Conservation (phyloP, 176 grass and related monocot species). For the Hordeum marinum region DNA sequence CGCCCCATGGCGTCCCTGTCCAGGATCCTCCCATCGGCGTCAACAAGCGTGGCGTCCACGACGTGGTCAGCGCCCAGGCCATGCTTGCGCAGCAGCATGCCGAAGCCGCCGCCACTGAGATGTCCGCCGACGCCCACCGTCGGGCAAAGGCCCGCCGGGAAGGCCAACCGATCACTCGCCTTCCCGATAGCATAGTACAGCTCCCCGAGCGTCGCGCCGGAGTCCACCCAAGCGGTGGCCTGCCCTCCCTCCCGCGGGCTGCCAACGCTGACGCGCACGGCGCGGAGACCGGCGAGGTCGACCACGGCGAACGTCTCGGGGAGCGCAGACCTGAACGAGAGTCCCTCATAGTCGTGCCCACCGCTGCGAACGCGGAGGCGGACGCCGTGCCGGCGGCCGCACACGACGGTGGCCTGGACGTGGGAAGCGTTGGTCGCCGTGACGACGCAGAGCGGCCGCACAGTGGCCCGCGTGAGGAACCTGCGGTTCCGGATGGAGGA, state of each 20-base stretch:
- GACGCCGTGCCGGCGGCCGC: constrained; percentile 31
- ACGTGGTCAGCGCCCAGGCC: neutral
- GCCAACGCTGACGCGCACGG: neutral
- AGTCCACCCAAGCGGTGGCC: neutral
- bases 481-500: constrained; percentile 48
- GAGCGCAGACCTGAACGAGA: neutral
- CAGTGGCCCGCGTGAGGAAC: constrained; percentile 30
- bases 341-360: constrained; percentile 40
- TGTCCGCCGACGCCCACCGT: neutral
- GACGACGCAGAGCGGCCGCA: constrained; percentile 36
- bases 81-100: neutral
- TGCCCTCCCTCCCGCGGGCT: neutral
- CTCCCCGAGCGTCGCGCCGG: neutral
- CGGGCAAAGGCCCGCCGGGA: neutral
- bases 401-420: constrained; percentile 41
- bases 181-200: neutral
- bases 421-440: constrained; percentile 37
- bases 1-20: neutral
- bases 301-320: neutral
- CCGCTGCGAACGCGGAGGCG: constrained; percentile 53
- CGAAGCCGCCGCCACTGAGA: neutral
- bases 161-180: neutral
- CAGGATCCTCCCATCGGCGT: neutral
- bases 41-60: neutral
- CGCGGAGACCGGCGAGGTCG: neutral